phyloP scores from a whole-genome alignment of 768 basidiomycete species.

The Leccinum boreale region DNA sequence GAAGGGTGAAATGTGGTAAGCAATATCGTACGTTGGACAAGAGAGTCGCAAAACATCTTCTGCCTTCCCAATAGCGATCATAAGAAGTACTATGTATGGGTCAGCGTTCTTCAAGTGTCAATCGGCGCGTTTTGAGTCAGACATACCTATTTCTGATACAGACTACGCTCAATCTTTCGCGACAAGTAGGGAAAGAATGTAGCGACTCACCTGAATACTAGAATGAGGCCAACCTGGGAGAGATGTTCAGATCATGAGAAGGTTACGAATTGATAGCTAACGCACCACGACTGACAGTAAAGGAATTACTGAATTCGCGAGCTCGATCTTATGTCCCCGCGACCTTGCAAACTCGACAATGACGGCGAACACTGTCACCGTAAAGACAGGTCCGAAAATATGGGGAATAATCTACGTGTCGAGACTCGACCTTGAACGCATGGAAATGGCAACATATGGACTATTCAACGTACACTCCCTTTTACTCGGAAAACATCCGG shows the following conservation, averaged over 20 bases:
- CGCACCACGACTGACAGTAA: conserved; percentile 86
- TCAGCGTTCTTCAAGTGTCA: not conserved
- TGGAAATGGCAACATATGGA: not conserved
- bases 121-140: not conserved
- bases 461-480: conserved; percentile 60
- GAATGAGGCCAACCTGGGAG: conserved; percentile 75
- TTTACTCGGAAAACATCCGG: conserved; percentile 83
- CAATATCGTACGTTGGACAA: conserved; percentile 51
- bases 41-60: conserved; percentile 76
- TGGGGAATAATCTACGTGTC: conserved; percentile 56
- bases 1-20: not conserved
- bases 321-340: conserved; percentile 54
- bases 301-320: conserved; percentile 85
- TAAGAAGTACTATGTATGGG: conserved; percentile 63
- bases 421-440: conserved; percentile 3
- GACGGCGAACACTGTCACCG: conserved; percentile 73
- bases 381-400: conserved; percentile 80
- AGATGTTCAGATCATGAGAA: not conserved
- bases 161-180: not conserved
- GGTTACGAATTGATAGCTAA: conserved; percentile 2
- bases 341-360: conserved; percentile 56
- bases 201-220: conserved; percentile 72
- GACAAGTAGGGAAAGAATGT: not conserved
- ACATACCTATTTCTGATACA: conserved; percentile 60
- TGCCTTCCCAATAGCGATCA: conserved; percentile 85